Base-by-base conservation (phyloP, 371 early-diverging fungal species). In the Conidiobolus incongruus region DNA sequence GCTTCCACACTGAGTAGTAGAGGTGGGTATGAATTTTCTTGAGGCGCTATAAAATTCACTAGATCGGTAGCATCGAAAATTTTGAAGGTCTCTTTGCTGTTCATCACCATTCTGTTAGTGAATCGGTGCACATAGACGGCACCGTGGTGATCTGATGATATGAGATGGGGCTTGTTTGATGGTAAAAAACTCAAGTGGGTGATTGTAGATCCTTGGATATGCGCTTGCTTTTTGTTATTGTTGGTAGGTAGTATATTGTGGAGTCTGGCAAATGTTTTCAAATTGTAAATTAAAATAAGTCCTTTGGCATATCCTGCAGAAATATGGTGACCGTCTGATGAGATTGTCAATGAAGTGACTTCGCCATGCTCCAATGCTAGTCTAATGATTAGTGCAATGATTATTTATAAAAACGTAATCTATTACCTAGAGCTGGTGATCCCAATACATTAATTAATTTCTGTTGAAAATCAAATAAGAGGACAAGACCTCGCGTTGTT, bases 281-380 rank as follows among this genome's bases (percentile, higher is more conserved):
- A 49, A 53, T 81, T 77, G 80, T 81, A 84, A 1, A 81, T 63
- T 17, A 68, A 55, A 42, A 84, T 70, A 43, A 65, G 57, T 4
- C 85, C 85, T 38, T 66, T 61, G 23, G 71, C 71, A 47, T 79
- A 72, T 2, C 85, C 85, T 47, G 70, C 69, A 0, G 64, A 74
- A 51, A 81, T 58, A 13, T 66, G 67, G 1, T 61, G 65, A 41
- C 72, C 71, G 48, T 81, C 79, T 1, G 70, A 55, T 10, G 79
- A 76, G 15, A 84, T 64, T 22, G 75, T 66, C 12, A 84, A 50
- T 0, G 81, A 65, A 2, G 77, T 79, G 4, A 80, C 79, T 1
- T 77, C 59, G 0, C 85, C 85, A 26, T 68, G 49, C 35, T 77
- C 71, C 10, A 67, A 49, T 12, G 43, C 30, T 37, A 37, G 5